Percentiles rank a stretch among this genome's conserved stretches.
Conservation (phyloP, 108 stramenopile genomes). For the Aureococcus anophagefferens region DNA sequence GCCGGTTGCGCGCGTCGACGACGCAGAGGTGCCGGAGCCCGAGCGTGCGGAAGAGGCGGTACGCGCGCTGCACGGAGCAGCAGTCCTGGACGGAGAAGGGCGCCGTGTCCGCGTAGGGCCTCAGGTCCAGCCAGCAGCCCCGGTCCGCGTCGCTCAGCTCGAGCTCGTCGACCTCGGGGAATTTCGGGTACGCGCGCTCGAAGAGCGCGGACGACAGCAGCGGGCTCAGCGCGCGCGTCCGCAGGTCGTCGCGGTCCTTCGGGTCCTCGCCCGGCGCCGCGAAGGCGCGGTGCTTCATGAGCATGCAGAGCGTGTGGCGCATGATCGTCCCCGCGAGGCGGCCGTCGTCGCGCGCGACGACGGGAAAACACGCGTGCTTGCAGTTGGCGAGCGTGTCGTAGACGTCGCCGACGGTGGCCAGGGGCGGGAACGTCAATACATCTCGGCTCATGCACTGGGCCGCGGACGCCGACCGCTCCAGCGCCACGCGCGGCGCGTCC, state of each 20-base stretch:
- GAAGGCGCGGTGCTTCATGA: slow-evolving; percentile 76
- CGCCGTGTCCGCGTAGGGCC: slow-evolving; percentile 92
- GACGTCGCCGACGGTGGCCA: slow-evolving; percentile 71
- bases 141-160: slow-evolving; percentile 63
- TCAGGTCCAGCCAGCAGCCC: slow-evolving; percentile 80
- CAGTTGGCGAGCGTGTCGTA: slow-evolving; percentile 67
- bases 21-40: slow-evolving; percentile 88
- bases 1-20: slow-evolving; percentile 52
- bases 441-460: slow-evolving; percentile 72
- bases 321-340: slow-evolving; percentile 79
- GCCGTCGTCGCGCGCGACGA: slow-evolving; percentile 76
- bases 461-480: not conserved
- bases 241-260: slow-evolving; percentile 33
- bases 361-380: slow-evolving; percentile 79
- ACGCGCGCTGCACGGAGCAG: slow-evolving; percentile 78
- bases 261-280: slow-evolving; percentile 46
- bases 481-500: not conserved
- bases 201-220: slow-evolving; percentile 86
- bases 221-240: slow-evolving; percentile 66
- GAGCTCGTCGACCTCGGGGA: slow-evolving; percentile 76
- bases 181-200: slow-evolving; percentile 81
- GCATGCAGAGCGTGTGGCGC: slow-evolving; percentile 69
- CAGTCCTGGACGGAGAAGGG: slow-evolving; percentile 86
- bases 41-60: slow-evolving; percentile 87
- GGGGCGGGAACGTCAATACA: slow-evolving; percentile 72